phyloP scores from a whole-genome alignment of 1,284 basidiomycete species.

The Trichosporon sp. region DNA sequence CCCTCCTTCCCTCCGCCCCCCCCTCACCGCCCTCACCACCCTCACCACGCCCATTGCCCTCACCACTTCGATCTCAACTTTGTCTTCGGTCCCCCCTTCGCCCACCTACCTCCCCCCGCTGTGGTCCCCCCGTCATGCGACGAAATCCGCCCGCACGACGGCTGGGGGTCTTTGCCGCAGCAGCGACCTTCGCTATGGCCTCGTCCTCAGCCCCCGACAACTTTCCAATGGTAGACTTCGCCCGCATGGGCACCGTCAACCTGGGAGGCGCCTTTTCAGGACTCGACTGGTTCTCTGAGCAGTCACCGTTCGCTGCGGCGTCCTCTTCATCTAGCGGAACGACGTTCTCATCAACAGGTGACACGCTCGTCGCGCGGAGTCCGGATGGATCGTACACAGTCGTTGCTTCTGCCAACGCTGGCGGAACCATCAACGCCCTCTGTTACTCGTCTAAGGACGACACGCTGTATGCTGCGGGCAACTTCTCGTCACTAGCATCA shows the following conservation, averaged over 20 bases:
- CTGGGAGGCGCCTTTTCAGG: conserved; percentile 84
- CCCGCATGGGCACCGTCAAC: conserved; percentile 85
- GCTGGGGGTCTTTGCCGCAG: conserved; percentile 32
- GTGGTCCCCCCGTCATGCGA: conserved; percentile 27
- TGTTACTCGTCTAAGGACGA: conserved; percentile 48
- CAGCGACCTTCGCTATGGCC: conserved; percentile 35
- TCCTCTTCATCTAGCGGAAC: conserved; percentile 34
- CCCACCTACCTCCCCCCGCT: conserved; percentile 14
- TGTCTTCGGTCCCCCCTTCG: background rate
- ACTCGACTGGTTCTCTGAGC: conserved; percentile 62
- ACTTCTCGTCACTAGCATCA: conserved; percentile 45
- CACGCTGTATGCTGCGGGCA: conserved; percentile 51
- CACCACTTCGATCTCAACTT: background rate
- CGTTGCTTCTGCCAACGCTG: conserved; percentile 48
- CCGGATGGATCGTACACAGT: conserved; percentile 36
- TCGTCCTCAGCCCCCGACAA: conserved; percentile 56
- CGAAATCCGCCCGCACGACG: conserved; percentile 38
- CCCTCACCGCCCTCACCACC: background rate
- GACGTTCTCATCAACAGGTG: conserved; percentile 44
- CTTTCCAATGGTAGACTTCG: conserved; percentile 80
- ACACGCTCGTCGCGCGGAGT: conserved; percentile 42
- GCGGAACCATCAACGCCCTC: conserved; percentile 48
- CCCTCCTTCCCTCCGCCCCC: conserved; percentile 15
- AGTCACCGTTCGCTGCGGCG: conserved; percentile 42
- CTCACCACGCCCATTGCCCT: background rate